phyloP scores from a whole-genome alignment of 2,329 filamentous ascomycete genomes.

The Colletotrichum sp. region DNA sequence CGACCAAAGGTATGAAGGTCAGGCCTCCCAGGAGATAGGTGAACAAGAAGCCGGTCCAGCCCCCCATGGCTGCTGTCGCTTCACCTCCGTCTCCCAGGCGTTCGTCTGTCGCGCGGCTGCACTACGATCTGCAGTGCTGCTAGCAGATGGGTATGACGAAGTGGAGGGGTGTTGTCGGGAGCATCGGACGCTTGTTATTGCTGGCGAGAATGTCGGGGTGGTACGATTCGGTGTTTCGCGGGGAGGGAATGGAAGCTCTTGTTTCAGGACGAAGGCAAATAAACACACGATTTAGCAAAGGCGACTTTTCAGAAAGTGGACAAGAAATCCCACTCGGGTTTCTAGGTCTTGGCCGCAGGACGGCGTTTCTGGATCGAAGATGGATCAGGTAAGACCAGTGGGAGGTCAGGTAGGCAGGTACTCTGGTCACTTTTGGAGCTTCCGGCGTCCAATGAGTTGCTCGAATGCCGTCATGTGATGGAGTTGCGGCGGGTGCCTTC shows the following conservation, averaged over 20 bases:
- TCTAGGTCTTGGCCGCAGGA: background rate
- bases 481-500: background rate
- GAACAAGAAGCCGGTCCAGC: constrained; percentile 66
- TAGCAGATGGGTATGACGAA: background rate
- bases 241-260: background rate
- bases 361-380: background rate
- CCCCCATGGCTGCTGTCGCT: constrained; percentile 45
- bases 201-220: background rate
- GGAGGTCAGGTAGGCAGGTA: background rate
- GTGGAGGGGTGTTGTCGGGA: background rate
- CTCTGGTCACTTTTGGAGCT: constrained; percentile 6
- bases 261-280: background rate
- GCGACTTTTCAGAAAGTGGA: background rate
- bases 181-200: constrained; percentile 10
- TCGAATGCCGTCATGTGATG: constrained; percentile 16
- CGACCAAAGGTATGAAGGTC: constrained; percentile 81
- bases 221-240: background rate
- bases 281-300: background rate
- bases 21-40: constrained; percentile 86
- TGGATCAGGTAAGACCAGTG: background rate
- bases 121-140: constrained; percentile 8
- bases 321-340: background rate
- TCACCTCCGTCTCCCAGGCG: background rate
- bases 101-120: background rate
- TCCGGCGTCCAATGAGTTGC: constrained; percentile 6